Evolutionary conservation across 2,329 filamentous ascomycete species (phyloP).

Genomic region (Lecanicillium sp.): DNA sequence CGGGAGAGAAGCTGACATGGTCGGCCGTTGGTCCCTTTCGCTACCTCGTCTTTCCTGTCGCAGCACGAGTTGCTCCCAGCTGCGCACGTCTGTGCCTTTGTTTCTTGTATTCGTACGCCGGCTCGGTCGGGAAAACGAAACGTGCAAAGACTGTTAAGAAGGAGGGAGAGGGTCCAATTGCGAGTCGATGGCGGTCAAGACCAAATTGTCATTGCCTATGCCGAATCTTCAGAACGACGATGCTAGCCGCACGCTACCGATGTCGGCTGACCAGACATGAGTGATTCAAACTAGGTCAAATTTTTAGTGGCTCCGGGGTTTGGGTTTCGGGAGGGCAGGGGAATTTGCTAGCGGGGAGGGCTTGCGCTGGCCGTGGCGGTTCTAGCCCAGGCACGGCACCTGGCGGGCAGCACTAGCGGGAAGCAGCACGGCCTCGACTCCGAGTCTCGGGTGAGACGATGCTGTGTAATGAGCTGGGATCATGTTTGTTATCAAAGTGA

Average conservation of each 20-base stretch:
- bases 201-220: not conserved
- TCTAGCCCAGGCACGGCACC: too few species aligned
- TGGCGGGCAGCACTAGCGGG: too few species aligned
- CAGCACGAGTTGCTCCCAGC: not conserved
- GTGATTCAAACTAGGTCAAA: too few species aligned
- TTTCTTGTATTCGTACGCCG: not conserved
- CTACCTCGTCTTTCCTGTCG: not conserved
- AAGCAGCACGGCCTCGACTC: too few species aligned
- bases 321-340: too few species aligned
- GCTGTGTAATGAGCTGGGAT: too few species aligned
- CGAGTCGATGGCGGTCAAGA: conserved; percentile 1
- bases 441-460: too few species aligned
- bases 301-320: too few species aligned
- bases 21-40: conserved; percentile 15
- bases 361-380: too few species aligned
- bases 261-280: conserved; percentile 11
- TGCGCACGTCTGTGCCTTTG: not conserved
- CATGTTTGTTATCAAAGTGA: too few species aligned
- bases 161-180: not conserved
- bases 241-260: conserved; percentile 11
- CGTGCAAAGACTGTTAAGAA: not conserved
- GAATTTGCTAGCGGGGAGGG: too few species aligned
- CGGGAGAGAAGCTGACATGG: conserved; percentile 61
- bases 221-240: not conserved
- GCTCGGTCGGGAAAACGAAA: not conserved